phyloP scores from a whole-genome alignment of 768 basidiomycete genomes.

The Jaapia argillacea region DNA sequence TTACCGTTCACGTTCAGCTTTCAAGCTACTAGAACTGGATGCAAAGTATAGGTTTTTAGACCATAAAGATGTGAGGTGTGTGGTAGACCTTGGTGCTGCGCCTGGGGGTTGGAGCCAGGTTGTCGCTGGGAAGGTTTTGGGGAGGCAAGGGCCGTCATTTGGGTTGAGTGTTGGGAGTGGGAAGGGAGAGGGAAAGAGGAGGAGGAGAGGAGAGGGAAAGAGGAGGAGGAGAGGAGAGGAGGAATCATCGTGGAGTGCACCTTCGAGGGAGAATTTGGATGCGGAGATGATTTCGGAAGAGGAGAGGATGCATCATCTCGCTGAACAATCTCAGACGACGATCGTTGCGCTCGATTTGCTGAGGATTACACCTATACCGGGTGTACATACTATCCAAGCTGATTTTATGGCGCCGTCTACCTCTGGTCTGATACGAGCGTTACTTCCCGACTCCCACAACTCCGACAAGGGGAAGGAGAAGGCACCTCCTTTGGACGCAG shows the following conservation, averaged over 20 bases:
- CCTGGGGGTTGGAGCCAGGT: conserved; percentile 96
- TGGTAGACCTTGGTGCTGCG: conserved; percentile 86
- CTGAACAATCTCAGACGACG: too few relatives aligned
- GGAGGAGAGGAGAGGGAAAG: conserved; percentile 1
- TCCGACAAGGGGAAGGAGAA: too few relatives aligned
- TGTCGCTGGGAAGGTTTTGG: conserved; percentile 52
- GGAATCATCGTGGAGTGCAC: too few relatives aligned
- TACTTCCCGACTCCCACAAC: conserved; percentile 22
- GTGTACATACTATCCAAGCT: conserved; percentile 63
- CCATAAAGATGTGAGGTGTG: conserved; percentile 40
- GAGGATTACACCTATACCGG: conserved; percentile 57
- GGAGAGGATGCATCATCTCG: too few relatives aligned
- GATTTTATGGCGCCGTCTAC: conserved; percentile 64
- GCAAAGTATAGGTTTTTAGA: conserved; percentile 41
- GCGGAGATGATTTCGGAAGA: too few relatives aligned
- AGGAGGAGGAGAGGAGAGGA: too few relatives aligned
- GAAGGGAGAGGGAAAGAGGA: conserved; percentile 4
- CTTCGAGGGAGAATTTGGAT: too few relatives aligned
- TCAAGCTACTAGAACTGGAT: conserved; percentile 82
- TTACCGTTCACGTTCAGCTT: conserved; percentile 84
- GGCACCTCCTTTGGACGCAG: too few relatives aligned
- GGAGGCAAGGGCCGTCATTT: conserved; percentile 15
- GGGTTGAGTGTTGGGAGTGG: conserved; percentile 8
- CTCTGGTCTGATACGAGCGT: conserved; percentile 29
- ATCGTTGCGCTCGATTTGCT: conserved; percentile 79